Percentiles rank a stretch among this genome's conserved stretches.
Conservation (phyloP, 164 flowering plant genomes). For the Piper betle region DNA sequence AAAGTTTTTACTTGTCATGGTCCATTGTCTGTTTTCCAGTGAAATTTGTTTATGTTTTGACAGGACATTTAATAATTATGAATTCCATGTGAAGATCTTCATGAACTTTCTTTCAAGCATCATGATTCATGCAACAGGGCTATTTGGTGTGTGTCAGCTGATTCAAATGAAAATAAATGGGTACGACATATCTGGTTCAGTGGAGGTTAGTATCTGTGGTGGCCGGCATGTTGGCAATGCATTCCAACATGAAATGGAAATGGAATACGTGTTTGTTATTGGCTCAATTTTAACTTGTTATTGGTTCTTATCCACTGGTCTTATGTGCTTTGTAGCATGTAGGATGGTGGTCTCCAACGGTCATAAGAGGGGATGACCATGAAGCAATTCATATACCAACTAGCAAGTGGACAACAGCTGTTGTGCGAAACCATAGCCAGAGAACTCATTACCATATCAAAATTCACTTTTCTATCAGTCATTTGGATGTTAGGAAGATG, state of each 20-base stretch:
- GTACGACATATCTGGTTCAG: slow-evolving; percentile 95
- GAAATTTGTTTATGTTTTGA: too few species aligned
- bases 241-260: too few species aligned
- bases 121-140: slow-evolving; percentile 92
- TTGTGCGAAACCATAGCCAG: slow-evolving; percentile 93
- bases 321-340: slow-evolving; percentile 48
- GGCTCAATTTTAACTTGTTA: too few species aligned
- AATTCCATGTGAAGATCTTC: slow-evolving; percentile 46
- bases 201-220: slow-evolving; percentile 57
- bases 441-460: slow-evolving; percentile 97
- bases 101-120: slow-evolving; percentile 92
- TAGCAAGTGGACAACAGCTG: slow-evolving; percentile 79
- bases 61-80: too few species aligned
- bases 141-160: slow-evolving; percentile 84
- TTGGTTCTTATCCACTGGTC: too few species aligned
- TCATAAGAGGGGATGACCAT: slow-evolving; percentile 86
- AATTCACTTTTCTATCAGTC: slow-evolving; percentile 84
- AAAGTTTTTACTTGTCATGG: neutral
- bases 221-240: too few species aligned
- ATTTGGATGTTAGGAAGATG: slow-evolving; percentile 86
- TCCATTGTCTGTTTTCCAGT: neutral
- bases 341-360: slow-evolving; percentile 99
- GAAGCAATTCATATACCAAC: slow-evolving; percentile 97
- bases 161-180: slow-evolving; percentile 94
- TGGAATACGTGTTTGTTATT: too few species aligned